A percentile compares a stretch with the other conserved stretches of the same genome.
These are phyloP conservation scores for Yarrowia phangngaensis DNA, from an alignment of 805 yeast genomes.

Conservation along the genomic window DNA sequence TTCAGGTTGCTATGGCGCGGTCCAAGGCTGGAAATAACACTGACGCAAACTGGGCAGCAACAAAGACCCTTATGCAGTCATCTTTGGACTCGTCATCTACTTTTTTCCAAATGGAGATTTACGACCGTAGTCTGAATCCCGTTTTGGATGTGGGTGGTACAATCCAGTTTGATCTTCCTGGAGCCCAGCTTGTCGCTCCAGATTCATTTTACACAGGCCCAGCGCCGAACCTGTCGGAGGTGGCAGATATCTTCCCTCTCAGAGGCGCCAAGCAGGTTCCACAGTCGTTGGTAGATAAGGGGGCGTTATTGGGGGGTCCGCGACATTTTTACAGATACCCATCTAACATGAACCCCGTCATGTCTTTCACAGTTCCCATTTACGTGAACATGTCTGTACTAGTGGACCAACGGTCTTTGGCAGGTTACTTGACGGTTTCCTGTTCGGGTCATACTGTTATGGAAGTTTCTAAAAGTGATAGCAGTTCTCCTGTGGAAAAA, in stretches of 20 bases:
- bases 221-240: constrained; percentile 8
- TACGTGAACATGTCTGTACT: constrained; percentile 69
- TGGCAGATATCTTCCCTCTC: constrained; percentile 9
- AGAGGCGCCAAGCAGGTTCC: neutral
- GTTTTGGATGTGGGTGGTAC: constrained; percentile 41
- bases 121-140: constrained; percentile 53
- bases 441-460: constrained; percentile 44
- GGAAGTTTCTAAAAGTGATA: constrained; percentile 43
- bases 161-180: constrained; percentile 8
- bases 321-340: constrained; percentile 10
- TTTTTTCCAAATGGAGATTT: constrained; percentile 61
- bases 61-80: constrained; percentile 51
- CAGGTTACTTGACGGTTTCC: constrained; percentile 65
- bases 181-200: neutral
- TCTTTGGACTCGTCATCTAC: constrained; percentile 61
- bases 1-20: constrained; percentile 57
- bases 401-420: constrained; percentile 52
- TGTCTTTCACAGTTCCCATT: constrained; percentile 77
- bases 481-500: constrained; percentile 43
- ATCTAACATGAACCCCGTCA: constrained; percentile 36
- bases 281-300: constrained; percentile 1
- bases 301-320: constrained; percentile 8
- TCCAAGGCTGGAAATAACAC: constrained; percentile 73
- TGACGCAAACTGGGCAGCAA: constrained; percentile 45
- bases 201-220: constrained; percentile 6